These are phyloP conservation scores for Penicillium paradoxum DNA, from an alignment of 495 filamentous ascomycete species.

Conservation along the genomic window DNA sequence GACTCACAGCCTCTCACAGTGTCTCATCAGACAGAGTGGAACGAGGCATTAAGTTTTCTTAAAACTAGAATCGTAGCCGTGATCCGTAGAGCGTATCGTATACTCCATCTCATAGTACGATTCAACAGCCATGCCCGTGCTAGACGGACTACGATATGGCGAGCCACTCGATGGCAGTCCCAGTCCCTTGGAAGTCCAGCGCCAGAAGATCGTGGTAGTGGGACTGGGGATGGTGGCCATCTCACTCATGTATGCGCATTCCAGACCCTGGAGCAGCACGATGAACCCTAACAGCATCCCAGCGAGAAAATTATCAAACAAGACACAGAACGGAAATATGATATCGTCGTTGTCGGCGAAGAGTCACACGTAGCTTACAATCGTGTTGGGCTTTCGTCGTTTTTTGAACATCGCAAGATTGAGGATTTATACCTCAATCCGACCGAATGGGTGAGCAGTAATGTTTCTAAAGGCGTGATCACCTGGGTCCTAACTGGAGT, in stretches of 20 bases:
- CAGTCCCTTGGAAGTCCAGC: constrained; percentile 9
- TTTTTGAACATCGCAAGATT: constrained; percentile 85
- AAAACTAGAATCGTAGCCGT: constrained; percentile 12
- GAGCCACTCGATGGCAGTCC: constrained; percentile 27
- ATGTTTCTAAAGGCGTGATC: too few relatives aligned
- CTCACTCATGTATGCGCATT: constrained; percentile 70
- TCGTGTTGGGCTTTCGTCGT: constrained; percentile 88
- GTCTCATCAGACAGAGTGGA: not conserved
- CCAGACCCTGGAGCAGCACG: not conserved
- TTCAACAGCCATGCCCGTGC: constrained; percentile 31
- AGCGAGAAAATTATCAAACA: constrained; percentile 90
- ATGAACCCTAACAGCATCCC: not conserved
- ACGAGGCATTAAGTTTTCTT: not conserved
- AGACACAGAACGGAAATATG: constrained; percentile 74
- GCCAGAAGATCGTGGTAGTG: constrained; percentile 78
- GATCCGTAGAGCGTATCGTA: not conserved
- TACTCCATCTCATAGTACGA: not conserved
- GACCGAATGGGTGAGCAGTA: constrained; percentile 81
- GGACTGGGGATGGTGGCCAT: constrained; percentile 96
- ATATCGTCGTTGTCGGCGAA: constrained; percentile 88
- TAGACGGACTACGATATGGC: constrained; percentile 28
- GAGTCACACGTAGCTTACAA: constrained; percentile 93
- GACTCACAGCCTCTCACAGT: not conserved
- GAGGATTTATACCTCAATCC: constrained; percentile 91
- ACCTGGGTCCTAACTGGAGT: not conserved